Conservation (phyloP, 2,329 filamentous ascomycete genomes). For the Sporothrix curviconia region DNA sequence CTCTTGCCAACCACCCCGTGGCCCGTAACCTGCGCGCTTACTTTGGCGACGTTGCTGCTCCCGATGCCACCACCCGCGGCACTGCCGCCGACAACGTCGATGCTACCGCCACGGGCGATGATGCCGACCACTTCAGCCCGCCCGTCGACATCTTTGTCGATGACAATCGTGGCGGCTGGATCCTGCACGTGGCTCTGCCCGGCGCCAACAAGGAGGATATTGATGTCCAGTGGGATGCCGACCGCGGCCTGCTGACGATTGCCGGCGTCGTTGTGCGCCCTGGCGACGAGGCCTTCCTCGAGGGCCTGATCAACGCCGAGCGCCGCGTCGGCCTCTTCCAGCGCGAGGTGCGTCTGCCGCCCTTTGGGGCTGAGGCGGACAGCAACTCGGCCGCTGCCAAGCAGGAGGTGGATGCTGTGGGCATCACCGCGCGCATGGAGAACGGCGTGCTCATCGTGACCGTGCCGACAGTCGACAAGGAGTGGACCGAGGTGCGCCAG, state of each 20-base stretch:
- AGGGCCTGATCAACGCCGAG: slow-evolving; percentile 57
- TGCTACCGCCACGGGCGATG: background rate
- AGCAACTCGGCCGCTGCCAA: slow-evolving; percentile 18
- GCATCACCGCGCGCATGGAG: slow-evolving; percentile 68
- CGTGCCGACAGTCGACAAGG: slow-evolving; percentile 60
- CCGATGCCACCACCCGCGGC: slow-evolving; percentile 18
- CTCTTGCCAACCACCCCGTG: slow-evolving; percentile 37
- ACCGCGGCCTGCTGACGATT: slow-evolving; percentile 58
- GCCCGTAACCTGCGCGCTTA: slow-evolving; percentile 35
- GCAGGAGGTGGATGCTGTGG: slow-evolving; percentile 55
- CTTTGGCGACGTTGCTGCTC: slow-evolving; percentile 19
- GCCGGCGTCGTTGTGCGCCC: slow-evolving; percentile 68
- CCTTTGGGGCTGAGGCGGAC: slow-evolving; percentile 13
- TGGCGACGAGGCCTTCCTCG: slow-evolving; percentile 62
- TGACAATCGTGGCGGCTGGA: slow-evolving; percentile 43
- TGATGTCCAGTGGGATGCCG: slow-evolving; percentile 67
- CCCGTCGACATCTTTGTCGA: slow-evolving; percentile 63
- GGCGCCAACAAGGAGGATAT: slow-evolving; percentile 68
- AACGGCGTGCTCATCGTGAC: slow-evolving; percentile 70
- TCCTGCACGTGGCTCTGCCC: slow-evolving; percentile 66
- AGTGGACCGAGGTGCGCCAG: slow-evolving; percentile 57
- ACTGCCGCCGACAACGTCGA: background rate
- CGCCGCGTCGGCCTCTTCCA: slow-evolving; percentile 69
- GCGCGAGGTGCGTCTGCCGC: slow-evolving; percentile 58
- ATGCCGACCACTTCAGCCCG: slow-evolving; percentile 47